Evolutionary conservation across 78 protist species (phyloP).

Genomic region (Mastigamoeba balamuthi): DNA sequence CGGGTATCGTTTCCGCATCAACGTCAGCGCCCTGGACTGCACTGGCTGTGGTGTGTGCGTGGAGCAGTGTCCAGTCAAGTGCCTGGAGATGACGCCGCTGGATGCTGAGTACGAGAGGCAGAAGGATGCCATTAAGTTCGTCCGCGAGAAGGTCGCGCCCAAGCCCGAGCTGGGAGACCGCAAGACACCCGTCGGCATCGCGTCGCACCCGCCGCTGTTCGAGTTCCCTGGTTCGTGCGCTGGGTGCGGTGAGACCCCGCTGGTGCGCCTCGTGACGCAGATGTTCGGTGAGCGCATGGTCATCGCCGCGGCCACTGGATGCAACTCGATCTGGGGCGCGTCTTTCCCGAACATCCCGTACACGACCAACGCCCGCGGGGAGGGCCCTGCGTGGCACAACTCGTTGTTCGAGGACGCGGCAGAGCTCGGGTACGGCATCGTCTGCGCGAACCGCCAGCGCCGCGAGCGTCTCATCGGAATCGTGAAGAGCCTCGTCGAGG

Average conservation of each 20-base stretch:
- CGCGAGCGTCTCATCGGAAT: not conserved
- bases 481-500: not conserved
- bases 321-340: conserved; percentile 64
- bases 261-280: conserved; percentile 49
- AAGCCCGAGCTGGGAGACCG: not conserved
- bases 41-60: conserved; percentile 60
- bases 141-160: not conserved
- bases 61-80: conserved; percentile 49
- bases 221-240: conserved; percentile 72
- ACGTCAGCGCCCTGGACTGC: conserved; percentile 56
- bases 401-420: conserved; percentile 76
- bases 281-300: conserved; percentile 56
- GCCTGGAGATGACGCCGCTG: conserved; percentile 20
- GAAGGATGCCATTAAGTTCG: conserved; percentile 18
- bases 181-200: conserved; percentile 31
- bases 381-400: conserved; percentile 76
- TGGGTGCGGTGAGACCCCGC: conserved; percentile 72
- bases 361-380: conserved; percentile 40
- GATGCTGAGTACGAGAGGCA: not conserved
- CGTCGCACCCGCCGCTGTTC: conserved; percentile 43
- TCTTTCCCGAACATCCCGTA: conserved; percentile 38
- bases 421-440: conserved; percentile 7
- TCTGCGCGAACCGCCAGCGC: not conserved
- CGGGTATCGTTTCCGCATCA: conserved; percentile 31
- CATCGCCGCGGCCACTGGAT: conserved; percentile 67